These are phyloP conservation scores for Massarina eburnea DNA, from an alignment of 2,329 filamentous ascomycete genomes.

Conservation along the genomic window DNA sequence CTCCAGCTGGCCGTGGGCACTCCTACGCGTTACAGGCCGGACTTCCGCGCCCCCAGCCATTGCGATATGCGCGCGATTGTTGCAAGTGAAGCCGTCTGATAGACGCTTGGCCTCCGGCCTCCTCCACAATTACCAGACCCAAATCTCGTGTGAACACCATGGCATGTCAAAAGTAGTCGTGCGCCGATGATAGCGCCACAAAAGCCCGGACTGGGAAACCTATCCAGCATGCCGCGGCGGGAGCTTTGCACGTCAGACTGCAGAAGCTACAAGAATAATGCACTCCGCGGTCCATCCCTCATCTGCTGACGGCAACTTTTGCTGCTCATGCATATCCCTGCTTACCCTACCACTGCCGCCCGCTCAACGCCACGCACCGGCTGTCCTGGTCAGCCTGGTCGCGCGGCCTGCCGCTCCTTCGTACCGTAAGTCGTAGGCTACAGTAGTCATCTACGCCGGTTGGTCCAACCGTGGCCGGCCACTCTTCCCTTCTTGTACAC, in stretches of 20 bases:
- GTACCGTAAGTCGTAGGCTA: slow-evolving; percentile 31
- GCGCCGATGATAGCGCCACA: slow-evolving; percentile 38
- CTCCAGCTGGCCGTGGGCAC: slow-evolving; percentile 6
- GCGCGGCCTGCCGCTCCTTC: slow-evolving; percentile 37
- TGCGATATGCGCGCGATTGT: too few relatives aligned
- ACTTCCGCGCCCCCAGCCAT: too few relatives aligned
- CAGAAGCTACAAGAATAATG: slow-evolving; percentile 29
- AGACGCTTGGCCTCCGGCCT: slow-evolving; percentile 8
- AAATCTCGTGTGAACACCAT: slow-evolving; percentile 18
- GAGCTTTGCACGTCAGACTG: slow-evolving; percentile 37
- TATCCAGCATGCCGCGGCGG: slow-evolving; percentile 35
- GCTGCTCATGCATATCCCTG: slow-evolving; percentile 41
- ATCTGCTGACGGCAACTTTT: slow-evolving; percentile 33
- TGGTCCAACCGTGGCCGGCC: slow-evolving; percentile 37
- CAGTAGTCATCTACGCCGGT: slow-evolving; percentile 32
- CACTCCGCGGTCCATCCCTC: slow-evolving; percentile 26
- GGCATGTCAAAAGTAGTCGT: slow-evolving; percentile 34
- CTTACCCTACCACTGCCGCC: slow-evolving; percentile 32
- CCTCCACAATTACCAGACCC: slow-evolving; percentile 14
- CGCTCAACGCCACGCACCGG: slow-evolving; percentile 40
- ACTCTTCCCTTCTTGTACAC: slow-evolving; percentile 40
- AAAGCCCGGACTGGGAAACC: slow-evolving; percentile 28
- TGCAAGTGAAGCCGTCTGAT: slow-evolving; percentile 4
- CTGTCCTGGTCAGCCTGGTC: slow-evolving; percentile 26
- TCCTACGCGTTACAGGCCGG: too few relatives aligned